Conservation (phyloP, 371 early-diverging fungal genomes). For the Dichotomocladium elegans region DNA sequence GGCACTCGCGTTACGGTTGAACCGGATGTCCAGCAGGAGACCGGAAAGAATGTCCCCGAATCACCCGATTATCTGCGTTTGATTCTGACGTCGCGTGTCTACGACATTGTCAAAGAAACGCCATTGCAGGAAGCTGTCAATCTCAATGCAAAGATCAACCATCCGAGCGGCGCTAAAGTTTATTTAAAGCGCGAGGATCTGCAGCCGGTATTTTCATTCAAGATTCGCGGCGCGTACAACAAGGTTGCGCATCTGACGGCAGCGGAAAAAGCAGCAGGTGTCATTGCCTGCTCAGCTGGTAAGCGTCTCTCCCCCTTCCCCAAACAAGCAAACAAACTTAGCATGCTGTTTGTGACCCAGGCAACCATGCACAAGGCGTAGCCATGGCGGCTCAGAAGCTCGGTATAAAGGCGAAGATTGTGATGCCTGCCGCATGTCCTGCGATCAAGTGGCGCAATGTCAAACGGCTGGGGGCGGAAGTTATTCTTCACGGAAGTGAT, state of each 20-base stretch:
- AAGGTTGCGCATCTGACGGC: constrained; percentile 74
- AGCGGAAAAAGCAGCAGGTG: constrained; percentile 79
- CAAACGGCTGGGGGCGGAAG: constrained; percentile 85
- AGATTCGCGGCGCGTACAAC: constrained; percentile 96
- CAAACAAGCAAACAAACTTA: background rate
- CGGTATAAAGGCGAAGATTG: constrained; percentile 91
- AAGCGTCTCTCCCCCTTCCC: too few relatives aligned
- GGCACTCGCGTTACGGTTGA: constrained; percentile 17
- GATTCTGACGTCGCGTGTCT: constrained; percentile 87
- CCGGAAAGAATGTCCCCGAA: constrained; percentile 5
- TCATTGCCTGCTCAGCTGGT: constrained; percentile 95
- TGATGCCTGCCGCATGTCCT: constrained; percentile 87
- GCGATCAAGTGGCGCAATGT: constrained; percentile 78
- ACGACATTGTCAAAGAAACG: constrained; percentile 90
- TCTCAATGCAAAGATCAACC: constrained; percentile 60
- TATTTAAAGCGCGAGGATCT: constrained; percentile 93
- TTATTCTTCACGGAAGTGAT: constrained; percentile 84
- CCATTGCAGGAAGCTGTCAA: constrained; percentile 83
- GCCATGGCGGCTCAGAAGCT: constrained; percentile 89
- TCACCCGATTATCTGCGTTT: constrained; percentile 83
- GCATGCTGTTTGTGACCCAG: constrained; percentile 36
- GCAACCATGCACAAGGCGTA: constrained; percentile 95
- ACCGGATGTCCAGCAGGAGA: constrained; percentile 12
- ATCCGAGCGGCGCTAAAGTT: constrained; percentile 51
- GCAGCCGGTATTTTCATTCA: constrained; percentile 96